phyloP scores from a whole-genome alignment of 768 basidiomycete species.

The Leccinellum rugosiceps region DNA sequence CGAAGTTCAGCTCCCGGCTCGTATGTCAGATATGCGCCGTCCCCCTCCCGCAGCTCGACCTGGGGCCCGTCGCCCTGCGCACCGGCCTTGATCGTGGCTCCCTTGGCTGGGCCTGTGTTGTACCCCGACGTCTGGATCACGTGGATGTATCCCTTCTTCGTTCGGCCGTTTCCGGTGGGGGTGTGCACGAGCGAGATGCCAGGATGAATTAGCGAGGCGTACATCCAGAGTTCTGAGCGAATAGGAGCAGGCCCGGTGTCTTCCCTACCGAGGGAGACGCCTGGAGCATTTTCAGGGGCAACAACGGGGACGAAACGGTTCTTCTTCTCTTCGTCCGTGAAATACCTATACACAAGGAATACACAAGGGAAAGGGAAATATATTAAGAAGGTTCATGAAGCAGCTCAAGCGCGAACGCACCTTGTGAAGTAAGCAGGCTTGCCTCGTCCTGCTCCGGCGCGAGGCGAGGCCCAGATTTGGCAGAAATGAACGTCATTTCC shows the following conservation, averaged over 20 bases:
- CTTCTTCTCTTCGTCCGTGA: slow-evolving; percentile 77
- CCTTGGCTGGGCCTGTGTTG: slow-evolving; percentile 52
- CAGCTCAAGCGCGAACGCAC: slow-evolving; percentile 18
- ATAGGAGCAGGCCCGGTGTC: slow-evolving; percentile 80
- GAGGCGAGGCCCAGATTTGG: slow-evolving; percentile 68
- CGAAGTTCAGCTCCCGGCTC: slow-evolving; percentile 33
- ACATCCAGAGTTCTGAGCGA: slow-evolving; percentile 63
- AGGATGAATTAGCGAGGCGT: slow-evolving; percentile 68
- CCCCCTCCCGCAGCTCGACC: slow-evolving; percentile 74
- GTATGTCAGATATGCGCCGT: slow-evolving; percentile 73
- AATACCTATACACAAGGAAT: slow-evolving; percentile 43
- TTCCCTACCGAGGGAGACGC: slow-evolving; percentile 61
- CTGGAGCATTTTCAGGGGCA: slow-evolving; percentile 60
- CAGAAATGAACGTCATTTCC: slow-evolving; percentile 52
- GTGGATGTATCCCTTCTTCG: slow-evolving; percentile 76
- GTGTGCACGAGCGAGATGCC: slow-evolving; percentile 51
- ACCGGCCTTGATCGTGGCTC: slow-evolving; percentile 56
- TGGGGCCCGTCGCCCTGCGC: slow-evolving; percentile 37
- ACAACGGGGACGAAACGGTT: slow-evolving; percentile 73
- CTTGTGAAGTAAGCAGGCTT: slow-evolving; percentile 84
- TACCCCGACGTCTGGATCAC: slow-evolving; percentile 84
- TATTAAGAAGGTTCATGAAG: neutral
- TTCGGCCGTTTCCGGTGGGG: slow-evolving; percentile 37
- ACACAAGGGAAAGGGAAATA: neutral
- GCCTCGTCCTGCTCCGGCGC: slow-evolving; percentile 20